Evolutionary conservation across 2,329 filamentous ascomycete species (phyloP), one percentile per base, ranked within the genome.

Genomic region (Colletotrichum chlorophyti): DNA sequence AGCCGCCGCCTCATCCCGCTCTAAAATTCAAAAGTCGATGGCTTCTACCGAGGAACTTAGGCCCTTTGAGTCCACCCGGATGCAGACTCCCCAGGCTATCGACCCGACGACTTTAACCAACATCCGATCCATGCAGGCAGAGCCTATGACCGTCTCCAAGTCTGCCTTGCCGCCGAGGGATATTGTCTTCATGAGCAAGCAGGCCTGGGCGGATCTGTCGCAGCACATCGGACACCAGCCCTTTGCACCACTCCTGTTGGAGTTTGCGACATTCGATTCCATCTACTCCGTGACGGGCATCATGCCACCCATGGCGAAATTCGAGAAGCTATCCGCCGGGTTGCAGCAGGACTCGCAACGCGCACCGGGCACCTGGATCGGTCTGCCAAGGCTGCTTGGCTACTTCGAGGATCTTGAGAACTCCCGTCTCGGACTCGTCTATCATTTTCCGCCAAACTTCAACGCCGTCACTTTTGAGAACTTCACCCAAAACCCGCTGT

Each of bases 401-500:
- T 93, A 91, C 67, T 92, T 91, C 65, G 90, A 93, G 68, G 90
- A 93, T 65, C 80, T 89, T 50, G 82, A 85, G 15, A 79, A 84
- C 50, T 87, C 90, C 1, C 82, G 91, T 9, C 84, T 92, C 51
- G 91, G 90, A 5, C 78, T 94, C 10, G 82, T 94, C 10, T 94
- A 91, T 66, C 87, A 90, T 46, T 84, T 93, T 26, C 90, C 90
- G 2, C 79, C 83, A 1, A 78, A 82, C 8, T 89, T 91, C 72
- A 82, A 84, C 62, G 77, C 85, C 9, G 78, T 86, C 9, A 80
- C 80, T 4, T 80, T 83, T 34, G 81, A 84, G 53, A 74, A 75
- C 21, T 71, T 79, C 9, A 82, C 80, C 1, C 78, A 81, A 48
- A 79, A 78, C 26, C 76, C 81, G 0, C 67, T 77, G 0, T 81